Base-by-base conservation (phyloP, 306 rosid genomes). In the Aeschynomene evenia region DNA sequence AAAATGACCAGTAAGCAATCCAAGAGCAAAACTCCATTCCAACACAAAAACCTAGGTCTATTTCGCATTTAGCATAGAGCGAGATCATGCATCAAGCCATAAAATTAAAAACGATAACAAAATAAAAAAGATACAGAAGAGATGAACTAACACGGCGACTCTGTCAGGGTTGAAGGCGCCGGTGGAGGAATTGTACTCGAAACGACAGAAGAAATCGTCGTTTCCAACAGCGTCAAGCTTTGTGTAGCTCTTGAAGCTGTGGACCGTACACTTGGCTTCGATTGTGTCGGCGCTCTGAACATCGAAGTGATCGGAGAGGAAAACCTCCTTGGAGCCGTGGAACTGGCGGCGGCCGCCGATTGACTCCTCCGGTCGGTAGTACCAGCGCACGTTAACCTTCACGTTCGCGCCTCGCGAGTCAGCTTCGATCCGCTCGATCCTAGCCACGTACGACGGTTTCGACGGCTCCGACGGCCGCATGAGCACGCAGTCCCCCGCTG, bases 301-400 rank as follows among this genome's bases (percentile, higher is more conserved):
- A 45, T 95, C 99, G 23, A 61, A 81, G 82, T 95, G 99, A 71
- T 95, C 99, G 53, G 99, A 95, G 45, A 91, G 96, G 50, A 95
- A 95, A 5, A 95, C 85, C 82, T 95, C 99, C 73, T 95, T 95
- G 0, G 97, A 91, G 19, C 99, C 97, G 31, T 95, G 99, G 56
- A 95, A 95, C 88, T 95, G 99, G 18, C 99, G 82, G 59, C 99
- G 97, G 48, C 99, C 99, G 3, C 99, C 99, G 20, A 95, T 85
- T 0, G 99, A 95, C 81, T 95, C 99, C 87, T 95, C 99, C 64
- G 99, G 99, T 72, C 99, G 89, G 63, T 95, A 95, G 55, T 95
- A 95, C 99, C 99, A 95, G n/a, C 92, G 90, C 2, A 91, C 95
- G 12, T 89, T 84, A 24, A 91, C 66, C 86, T 89, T 95, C 42